These are phyloP conservation scores for Schizothecium vesticola DNA, from an alignment of 495 filamentous ascomycete genomes.

Conservation along the genomic window DNA sequence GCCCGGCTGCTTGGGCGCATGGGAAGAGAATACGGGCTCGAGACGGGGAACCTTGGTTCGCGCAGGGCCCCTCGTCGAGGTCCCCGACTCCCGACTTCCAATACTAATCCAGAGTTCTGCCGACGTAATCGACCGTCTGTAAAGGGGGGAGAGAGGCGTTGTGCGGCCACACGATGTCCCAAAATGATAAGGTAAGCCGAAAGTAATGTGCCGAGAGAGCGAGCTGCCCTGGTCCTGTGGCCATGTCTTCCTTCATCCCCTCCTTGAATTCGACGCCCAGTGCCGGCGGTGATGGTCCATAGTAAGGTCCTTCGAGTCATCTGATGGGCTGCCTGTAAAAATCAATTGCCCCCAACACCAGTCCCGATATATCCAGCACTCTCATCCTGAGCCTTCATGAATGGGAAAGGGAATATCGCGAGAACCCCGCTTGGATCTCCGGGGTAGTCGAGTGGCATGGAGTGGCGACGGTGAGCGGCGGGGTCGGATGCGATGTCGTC, in stretches of 20 bases:
- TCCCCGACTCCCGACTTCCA: not conserved
- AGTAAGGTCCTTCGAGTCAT: not conserved
- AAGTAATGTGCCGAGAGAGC: not conserved
- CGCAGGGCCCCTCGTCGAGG: not conserved
- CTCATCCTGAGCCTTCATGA: not conserved
- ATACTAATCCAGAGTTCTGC: not conserved
- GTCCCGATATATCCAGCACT: not conserved
- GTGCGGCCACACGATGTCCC: constrained; percentile 3
- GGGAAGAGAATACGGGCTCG: not conserved
- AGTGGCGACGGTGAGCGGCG: not conserved
- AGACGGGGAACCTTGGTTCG: not conserved
- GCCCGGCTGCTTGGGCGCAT: not conserved
- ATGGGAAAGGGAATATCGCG: not conserved
- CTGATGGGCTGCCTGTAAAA: not conserved
- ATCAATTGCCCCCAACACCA: not conserved
- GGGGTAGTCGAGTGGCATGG: not conserved
- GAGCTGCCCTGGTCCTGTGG: not conserved
- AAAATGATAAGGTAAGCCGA: constrained; percentile 5
- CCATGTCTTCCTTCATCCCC: not conserved
- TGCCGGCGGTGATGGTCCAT: not conserved
- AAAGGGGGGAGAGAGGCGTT: not conserved
- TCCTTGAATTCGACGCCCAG: not conserved
- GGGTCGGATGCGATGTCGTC: not conserved
- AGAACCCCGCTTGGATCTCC: not conserved
- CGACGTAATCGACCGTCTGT: constrained; percentile 3